Conservation (phyloP, 495 filamentous ascomycete species). For the Glutinoglossum americanum region DNA sequence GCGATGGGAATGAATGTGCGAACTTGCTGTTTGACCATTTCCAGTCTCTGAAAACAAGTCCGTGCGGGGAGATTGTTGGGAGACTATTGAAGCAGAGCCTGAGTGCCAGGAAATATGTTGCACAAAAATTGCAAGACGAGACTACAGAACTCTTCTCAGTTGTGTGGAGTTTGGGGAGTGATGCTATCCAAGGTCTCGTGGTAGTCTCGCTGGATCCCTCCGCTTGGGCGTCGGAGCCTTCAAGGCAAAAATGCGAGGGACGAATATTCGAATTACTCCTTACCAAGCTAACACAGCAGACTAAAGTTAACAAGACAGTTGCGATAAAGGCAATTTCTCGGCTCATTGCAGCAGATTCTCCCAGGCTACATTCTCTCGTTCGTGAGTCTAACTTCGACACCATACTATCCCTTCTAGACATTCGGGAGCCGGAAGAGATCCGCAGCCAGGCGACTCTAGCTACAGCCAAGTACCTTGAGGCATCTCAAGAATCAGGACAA, state of each 20-base stretch:
- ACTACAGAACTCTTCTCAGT: conserved; percentile 30
- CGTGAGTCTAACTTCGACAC: conserved; percentile 63
- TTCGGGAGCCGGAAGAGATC: conserved; percentile 42
- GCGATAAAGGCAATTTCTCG: conserved; percentile 41
- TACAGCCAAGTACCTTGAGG: conserved; percentile 59
- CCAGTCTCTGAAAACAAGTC: conserved; percentile 18
- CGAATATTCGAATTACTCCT: conserved; percentile 47
- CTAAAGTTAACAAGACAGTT: conserved; percentile 33
- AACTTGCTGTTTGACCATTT: conserved; percentile 28
- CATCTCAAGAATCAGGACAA: conserved; percentile 42
- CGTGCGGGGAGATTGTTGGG: conserved; percentile 37
- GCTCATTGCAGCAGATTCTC: conserved; percentile 36
- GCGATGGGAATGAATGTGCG: conserved; percentile 30
- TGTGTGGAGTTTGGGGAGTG: conserved; percentile 38
- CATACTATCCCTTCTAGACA: conserved; percentile 55
- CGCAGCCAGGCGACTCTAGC: conserved; percentile 56
- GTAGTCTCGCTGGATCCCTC: conserved; percentile 31
- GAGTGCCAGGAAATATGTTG: conserved; percentile 33
- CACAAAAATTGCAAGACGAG: conserved; percentile 24
- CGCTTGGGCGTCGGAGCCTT: conserved; percentile 33
- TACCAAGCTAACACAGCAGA: conserved; percentile 40
- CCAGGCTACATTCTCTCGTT: conserved; percentile 38
- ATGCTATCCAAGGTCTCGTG: conserved; percentile 33
- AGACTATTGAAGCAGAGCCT: conserved; percentile 31
- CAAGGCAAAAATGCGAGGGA: conserved; percentile 26